Percentiles rank a stretch among this genome's conserved stretches.
Evolutionary conservation across 345 rosid genomes (phyloP).

Genomic region (Laguncularia racemosa): DNA sequence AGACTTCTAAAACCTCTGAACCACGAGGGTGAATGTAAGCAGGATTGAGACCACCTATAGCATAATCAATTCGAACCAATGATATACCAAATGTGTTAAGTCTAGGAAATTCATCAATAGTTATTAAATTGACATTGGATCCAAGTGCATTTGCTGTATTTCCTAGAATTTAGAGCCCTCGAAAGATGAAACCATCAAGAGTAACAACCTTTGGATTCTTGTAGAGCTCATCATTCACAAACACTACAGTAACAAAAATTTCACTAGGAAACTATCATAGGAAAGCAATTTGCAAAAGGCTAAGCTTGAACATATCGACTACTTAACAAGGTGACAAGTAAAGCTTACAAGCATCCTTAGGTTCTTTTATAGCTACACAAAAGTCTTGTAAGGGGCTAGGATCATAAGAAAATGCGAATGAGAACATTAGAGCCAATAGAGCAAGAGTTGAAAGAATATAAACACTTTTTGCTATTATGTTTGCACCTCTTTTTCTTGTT

Average conservation of each 20-base stretch:
- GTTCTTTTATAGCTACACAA: too few species aligned
- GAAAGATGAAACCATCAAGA: constrained; percentile 6
- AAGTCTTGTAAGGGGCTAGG: too few species aligned
- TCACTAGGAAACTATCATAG: constrained; percentile 11
- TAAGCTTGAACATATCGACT: too few species aligned
- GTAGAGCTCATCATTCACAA: constrained; percentile 15
- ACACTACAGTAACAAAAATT: constrained; percentile 13
- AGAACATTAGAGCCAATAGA: too few species aligned
- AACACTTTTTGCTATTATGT: too few species aligned
- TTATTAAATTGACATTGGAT: constrained; percentile 5
- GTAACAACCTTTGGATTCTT: constrained; percentile 8
- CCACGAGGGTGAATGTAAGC: constrained; percentile 15
- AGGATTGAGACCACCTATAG: constrained; percentile 10
- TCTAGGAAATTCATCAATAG: constrained; percentile 5
- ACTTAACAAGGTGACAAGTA: too few species aligned
- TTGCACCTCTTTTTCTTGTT: too few species aligned
- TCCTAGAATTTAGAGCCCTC: constrained; percentile 2
- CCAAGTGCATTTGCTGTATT: constrained; percentile 12
- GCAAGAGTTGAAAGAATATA: too few species aligned
- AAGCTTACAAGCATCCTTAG: too few species aligned
- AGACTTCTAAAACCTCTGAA: constrained; percentile 5
- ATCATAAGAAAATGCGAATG: too few species aligned
- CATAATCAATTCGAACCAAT: constrained; percentile 10
- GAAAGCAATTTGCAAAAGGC: constrained; percentile 9
- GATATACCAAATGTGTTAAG: constrained; percentile 17